Conservation (phyloP, 2,329 filamentous ascomycete species). For the Ophiostoma perfectum region DNA sequence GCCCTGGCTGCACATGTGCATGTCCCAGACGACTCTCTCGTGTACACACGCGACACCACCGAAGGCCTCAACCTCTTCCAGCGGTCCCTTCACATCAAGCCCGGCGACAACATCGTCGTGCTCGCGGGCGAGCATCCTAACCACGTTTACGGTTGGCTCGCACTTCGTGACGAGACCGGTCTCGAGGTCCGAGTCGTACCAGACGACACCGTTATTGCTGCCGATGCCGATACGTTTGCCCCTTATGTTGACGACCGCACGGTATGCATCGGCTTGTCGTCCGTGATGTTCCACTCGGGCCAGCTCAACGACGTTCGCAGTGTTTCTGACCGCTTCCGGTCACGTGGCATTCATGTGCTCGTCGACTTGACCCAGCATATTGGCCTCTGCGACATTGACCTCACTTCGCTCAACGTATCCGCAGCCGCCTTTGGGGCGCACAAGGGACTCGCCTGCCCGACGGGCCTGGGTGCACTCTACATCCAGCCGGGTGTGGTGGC, state of each 20-base stretch:
- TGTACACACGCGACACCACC: not conserved
- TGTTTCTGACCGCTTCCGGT: not conserved
- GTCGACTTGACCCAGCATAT: slow-evolving; percentile 6
- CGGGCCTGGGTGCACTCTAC: not conserved
- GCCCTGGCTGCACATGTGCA: not conserved
- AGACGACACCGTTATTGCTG: not conserved
- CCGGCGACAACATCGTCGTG: not conserved
- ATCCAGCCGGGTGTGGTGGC: not conserved
- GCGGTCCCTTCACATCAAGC: not conserved
- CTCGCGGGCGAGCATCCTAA: not conserved
- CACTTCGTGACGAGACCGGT: not conserved
- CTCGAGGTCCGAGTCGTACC: not conserved
- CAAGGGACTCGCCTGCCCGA: slow-evolving; percentile 5
- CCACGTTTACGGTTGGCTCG: slow-evolving; percentile 1
- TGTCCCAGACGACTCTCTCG: not conserved
- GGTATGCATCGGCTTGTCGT: not conserved
- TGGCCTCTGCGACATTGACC: not conserved
- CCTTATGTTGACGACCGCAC: not conserved
- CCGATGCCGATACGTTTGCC: slow-evolving; percentile 1
- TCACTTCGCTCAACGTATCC: slow-evolving; percentile 1
- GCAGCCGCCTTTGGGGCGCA: not conserved
- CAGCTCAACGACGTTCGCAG: not conserved
- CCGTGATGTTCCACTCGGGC: slow-evolving; percentile 1
- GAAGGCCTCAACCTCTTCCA: not conserved
- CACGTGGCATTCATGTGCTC: not conserved